Percentiles rank a stretch among this genome's conserved stretches.
Evolutionary conservation across 106 monocot species (phyloP).

Genomic region (Apostasia shenzhenica): DNA sequence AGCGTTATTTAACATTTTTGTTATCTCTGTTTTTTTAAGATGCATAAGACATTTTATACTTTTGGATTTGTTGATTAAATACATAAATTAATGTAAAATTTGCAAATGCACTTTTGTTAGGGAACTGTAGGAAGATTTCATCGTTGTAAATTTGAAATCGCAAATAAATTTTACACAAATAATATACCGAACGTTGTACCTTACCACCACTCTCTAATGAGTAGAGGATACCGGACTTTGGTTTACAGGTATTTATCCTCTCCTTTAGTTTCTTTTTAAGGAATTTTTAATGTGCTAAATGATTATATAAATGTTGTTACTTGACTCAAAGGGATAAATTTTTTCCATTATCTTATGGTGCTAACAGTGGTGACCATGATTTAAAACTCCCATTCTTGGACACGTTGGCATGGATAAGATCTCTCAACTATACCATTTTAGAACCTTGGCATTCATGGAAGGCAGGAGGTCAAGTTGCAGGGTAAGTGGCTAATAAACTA

Average conservation of each 20-base stretch:
- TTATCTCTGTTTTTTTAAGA: too few species aligned
- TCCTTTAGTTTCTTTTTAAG: too few species aligned
- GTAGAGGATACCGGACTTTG: constrained; percentile 12
- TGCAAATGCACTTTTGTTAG: background rate
- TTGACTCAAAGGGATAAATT: too few species aligned
- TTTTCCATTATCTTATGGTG: too few species aligned
- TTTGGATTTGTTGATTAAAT: too few species aligned
- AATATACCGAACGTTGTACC: constrained; percentile 1
- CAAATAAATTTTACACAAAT: background rate
- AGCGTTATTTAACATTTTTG: too few species aligned
- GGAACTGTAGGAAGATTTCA: constrained; percentile 8
- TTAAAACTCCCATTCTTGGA: background rate
- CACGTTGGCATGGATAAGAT: constrained; percentile 6
- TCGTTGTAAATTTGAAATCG: constrained; percentile 7
- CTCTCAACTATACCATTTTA: constrained; percentile 5
- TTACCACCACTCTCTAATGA: constrained; percentile 11
- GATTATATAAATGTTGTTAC: too few species aligned
- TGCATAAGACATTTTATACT: too few species aligned
- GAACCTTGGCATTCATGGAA: constrained; percentile 17
- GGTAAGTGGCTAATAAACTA: constrained; percentile 2
- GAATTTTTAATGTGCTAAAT: too few species aligned
- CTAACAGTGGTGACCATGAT: constrained; percentile 5
- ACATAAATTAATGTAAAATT: too few species aligned
- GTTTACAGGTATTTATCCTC: constrained; percentile 6
- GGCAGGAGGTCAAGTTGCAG: constrained; percentile 29